Conservation (phyloP, 78 protist genomes). For the Monocercomonoides exilis region DNA sequence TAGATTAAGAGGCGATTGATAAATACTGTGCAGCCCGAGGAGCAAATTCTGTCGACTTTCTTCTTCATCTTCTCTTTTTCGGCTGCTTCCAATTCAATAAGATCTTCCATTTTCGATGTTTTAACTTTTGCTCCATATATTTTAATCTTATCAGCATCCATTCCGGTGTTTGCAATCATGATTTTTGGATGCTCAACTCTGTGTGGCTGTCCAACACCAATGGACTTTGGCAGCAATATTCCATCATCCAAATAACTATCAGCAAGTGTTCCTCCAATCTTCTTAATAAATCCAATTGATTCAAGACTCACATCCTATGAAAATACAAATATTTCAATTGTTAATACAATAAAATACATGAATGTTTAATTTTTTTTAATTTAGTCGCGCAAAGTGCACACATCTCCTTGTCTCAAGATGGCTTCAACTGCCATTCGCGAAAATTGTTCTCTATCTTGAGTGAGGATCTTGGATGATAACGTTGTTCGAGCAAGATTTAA, state of each 20-base stretch:
- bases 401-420: slow-evolving; percentile 66
- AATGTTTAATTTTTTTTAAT: not conserved
- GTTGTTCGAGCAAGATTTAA: slow-evolving; percentile 92
- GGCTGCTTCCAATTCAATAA: slow-evolving; percentile 87
- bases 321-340: not conserved
- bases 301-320: slow-evolving; percentile 51
- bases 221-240: slow-evolving; percentile 87
- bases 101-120: slow-evolving; percentile 50
- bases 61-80: slow-evolving; percentile 64
- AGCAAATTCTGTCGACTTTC: slow-evolving; percentile 66
- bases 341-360: not conserved
- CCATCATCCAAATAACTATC: slow-evolving; percentile 94
- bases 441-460: slow-evolving; percentile 74
- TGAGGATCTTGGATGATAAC: slow-evolving; percentile 79
- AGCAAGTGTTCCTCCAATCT: slow-evolving; percentile 74
- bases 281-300: slow-evolving; percentile 85
- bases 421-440: slow-evolving; percentile 90
- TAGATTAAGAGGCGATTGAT: slow-evolving; percentile 97
- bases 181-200: slow-evolving; percentile 78
- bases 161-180: slow-evolving; percentile 91
- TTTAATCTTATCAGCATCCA: slow-evolving; percentile 99
- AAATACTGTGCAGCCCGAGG: slow-evolving; percentile 78
- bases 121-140: slow-evolving; percentile 81
- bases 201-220: slow-evolving; percentile 93
- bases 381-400: not conserved